phyloP scores from a whole-genome alignment of 495 filamentous ascomycete species.

The Hapsidospora chrysogenum region DNA sequence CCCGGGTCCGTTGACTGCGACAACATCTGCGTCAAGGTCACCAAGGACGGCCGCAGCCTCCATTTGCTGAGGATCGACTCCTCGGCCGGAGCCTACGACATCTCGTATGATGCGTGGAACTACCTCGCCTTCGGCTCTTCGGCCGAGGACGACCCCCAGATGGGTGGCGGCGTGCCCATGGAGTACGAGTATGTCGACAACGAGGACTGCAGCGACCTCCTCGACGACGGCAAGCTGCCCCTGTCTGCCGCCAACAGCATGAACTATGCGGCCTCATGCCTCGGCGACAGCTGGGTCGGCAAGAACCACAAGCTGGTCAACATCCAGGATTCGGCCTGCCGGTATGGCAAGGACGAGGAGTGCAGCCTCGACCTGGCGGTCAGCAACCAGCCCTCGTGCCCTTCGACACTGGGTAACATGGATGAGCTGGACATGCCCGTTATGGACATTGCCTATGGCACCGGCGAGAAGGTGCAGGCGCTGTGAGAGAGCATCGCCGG shows the following conservation, averaged over 20 bases:
- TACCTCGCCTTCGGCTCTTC: conserved; percentile 11
- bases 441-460: conserved; percentile 11
- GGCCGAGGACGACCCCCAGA: conserved; percentile 5
- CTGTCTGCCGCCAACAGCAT: conserved; percentile 15
- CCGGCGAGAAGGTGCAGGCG: conserved; percentile 5
- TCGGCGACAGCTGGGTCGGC: conserved; percentile 11
- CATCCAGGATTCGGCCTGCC: conserved; percentile 14
- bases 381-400: conserved; percentile 12
- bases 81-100: conserved; percentile 13
- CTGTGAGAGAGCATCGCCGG: too few relatives aligned
- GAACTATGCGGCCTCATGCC: conserved; percentile 11
- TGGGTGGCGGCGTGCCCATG: conserved; percentile 10
- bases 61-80: conserved; percentile 13
- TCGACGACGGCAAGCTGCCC: conserved; percentile 8
- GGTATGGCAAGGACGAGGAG: conserved; percentile 12
- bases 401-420: conserved; percentile 8
- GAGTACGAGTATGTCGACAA: conserved; percentile 9
- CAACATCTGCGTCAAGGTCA: conserved; percentile 14
- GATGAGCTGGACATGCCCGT: conserved; percentile 5
- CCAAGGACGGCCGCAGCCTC: conserved; percentile 10
- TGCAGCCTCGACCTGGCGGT: conserved; percentile 9
- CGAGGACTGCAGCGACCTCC: conserved; percentile 10
- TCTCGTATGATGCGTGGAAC: conserved; percentile 17
- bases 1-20: conserved; percentile 11
- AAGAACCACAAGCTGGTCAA: conserved; percentile 17